phyloP scores from a whole-genome alignment of 2,329 filamentous ascomycete genomes.

The Periconia sp. region DNA sequence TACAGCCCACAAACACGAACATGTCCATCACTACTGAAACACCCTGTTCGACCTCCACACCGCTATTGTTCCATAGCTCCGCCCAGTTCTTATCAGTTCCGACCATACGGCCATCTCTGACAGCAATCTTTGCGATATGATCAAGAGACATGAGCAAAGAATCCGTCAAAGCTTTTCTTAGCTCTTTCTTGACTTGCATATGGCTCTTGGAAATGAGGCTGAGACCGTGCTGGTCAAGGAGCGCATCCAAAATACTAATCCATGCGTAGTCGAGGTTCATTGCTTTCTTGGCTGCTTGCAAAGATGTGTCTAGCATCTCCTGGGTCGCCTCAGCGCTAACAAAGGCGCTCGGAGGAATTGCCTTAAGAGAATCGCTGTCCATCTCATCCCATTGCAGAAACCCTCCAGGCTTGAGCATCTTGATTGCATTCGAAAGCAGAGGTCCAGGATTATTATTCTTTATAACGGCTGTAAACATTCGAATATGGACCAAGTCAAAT shows the following conservation, averaged over 20 bases:
- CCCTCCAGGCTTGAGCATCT: constrained; percentile 13
- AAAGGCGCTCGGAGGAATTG: constrained; percentile 5
- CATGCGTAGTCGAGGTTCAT: constrained; percentile 11
- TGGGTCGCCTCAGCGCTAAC: constrained; percentile 1
- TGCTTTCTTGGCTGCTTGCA: constrained; percentile 4
- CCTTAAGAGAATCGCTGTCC: constrained; percentile 6
- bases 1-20: constrained; percentile 12
- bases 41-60: constrained; percentile 11
- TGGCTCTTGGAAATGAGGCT: constrained; percentile 7
- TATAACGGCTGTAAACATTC: constrained; percentile 6
- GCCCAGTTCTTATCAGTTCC: constrained; percentile 14
- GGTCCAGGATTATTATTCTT: constrained; percentile 3
- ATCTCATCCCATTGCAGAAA: constrained; percentile 11
- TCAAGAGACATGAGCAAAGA: constrained; percentile 6
- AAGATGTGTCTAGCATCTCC: constrained; percentile 4
- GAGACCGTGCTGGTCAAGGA: constrained; percentile 9
- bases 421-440: not conserved
- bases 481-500: constrained; percentile 11
- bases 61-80: constrained; percentile 11
- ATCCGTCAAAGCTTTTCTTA: constrained; percentile 8
- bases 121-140: constrained; percentile 7
- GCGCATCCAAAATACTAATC: constrained; percentile 1
- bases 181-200: constrained; percentile 12
- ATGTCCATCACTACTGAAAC: constrained; percentile 13
- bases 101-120: constrained; percentile 7